Evolutionary conservation across 2,329 filamentous ascomycete genomes (phyloP).

Genomic region (Hortaea sp.): DNA sequence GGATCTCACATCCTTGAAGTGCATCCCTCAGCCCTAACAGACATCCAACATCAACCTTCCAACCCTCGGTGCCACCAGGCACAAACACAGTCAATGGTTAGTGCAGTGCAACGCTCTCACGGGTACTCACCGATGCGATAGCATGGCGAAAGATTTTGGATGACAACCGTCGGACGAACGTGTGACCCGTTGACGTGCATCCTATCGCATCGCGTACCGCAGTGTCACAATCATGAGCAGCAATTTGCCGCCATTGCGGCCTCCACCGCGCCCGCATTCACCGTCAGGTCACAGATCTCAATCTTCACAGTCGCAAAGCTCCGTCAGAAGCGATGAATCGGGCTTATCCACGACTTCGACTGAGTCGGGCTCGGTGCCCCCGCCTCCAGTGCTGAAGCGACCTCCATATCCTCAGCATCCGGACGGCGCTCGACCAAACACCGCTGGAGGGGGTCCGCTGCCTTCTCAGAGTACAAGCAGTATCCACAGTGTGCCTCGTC

Average conservation of each 20-base stretch:
- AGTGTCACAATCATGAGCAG: conserved; percentile 11
- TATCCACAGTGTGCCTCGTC: conserved; percentile 26
- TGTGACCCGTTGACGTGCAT: background rate
- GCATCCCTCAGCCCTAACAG: no score
- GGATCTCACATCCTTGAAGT: no score
- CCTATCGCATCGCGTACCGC: background rate
- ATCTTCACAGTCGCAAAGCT: conserved; percentile 23
- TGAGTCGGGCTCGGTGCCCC: conserved; percentile 25
- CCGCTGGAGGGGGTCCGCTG: conserved; percentile 19
- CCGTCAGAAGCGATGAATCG: conserved; percentile 21
- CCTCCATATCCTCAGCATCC: conserved; percentile 28
- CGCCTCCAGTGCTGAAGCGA: conserved; percentile 20
- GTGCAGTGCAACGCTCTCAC: no score
- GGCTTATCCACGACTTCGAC: conserved; percentile 26
- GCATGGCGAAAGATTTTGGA: no score
- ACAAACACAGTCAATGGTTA: no score
- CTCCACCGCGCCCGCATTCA: conserved; percentile 21
- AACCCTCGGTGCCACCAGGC: no score
- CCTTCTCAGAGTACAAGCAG: conserved; percentile 22
- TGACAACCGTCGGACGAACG: no score
- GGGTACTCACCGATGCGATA: no score
- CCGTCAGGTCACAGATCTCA: conserved; percentile 23
- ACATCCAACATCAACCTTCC: no score
- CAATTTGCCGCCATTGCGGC: conserved; percentile 18
- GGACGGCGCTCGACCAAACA: conserved; percentile 19